Base-by-base conservation (phyloP, 441 rosid species). In the Macaranga tanarius region DNA sequence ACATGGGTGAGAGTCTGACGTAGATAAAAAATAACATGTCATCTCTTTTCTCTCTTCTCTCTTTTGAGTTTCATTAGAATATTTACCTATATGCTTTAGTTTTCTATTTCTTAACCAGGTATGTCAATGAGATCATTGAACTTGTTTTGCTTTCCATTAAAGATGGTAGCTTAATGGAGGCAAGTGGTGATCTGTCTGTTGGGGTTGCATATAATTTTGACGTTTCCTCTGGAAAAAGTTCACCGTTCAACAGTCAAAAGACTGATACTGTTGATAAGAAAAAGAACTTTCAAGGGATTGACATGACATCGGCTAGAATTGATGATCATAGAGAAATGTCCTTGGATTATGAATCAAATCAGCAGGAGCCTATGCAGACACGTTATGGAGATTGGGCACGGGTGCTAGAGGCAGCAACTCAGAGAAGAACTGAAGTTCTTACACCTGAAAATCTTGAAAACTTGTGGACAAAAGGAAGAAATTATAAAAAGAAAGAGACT, bases 401-500 rank as follows among this genome's bases (percentile, higher is more conserved):
- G 74, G 66, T 75, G 76, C 84, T 93, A 62, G 97, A 93, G 85
- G 96, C 87, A 1, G 97, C 92, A 15, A 90, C 94, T 28, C 94
- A 93, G 79, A 91, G 96, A 79, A 90, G 98, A 88, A 84, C 96
- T 31, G 97, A 95, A 85, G 84, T 95, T 86, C 98, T 95, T 75
- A 75, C 87, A 26, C 99, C 99, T 71, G 97, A 95, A 84, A 95
- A 95, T 87, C 98, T 95, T 71, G 99, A 95, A 74, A 93, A 91
- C 76, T 85, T 95, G 98, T 95, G 99, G 99, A 84, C 98, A 1
- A 93, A 86, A 85, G 99, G 99, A 85, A 90, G 94, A 81, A 87
- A 93, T 78, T 93, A 93, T 75, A 92, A 87, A 82, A 89, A 73
- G 85, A 91, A 86, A 79, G 97, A 93, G 86, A 79, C 80, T 67